These are phyloP conservation scores for Pseudognaphalium luteoalbum DNA, from an alignment of 129 eudicot genomes.

Conservation along the genomic window DNA sequence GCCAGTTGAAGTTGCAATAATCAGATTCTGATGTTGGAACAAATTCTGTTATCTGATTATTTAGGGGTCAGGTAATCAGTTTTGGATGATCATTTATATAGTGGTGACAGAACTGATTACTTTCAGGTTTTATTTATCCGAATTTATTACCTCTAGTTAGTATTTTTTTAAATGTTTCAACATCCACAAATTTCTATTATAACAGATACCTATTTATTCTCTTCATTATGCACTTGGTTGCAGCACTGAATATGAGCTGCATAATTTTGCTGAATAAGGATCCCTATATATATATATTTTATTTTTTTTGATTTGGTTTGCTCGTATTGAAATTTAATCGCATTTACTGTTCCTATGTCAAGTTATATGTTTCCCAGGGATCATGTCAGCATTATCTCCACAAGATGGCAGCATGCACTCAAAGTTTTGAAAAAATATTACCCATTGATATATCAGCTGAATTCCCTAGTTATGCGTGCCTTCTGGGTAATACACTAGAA, in stretches of 20 bases:
- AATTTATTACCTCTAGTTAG: neutral
- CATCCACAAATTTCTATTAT: slow-evolving; percentile 9
- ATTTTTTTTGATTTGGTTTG: slow-evolving; percentile 10
- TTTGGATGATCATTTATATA: slow-evolving; percentile 17
- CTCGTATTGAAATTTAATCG: slow-evolving; percentile 21
- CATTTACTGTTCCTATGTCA: slow-evolving; percentile 33
- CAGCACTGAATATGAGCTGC: neutral
- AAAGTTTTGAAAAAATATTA: slow-evolving; percentile 53
- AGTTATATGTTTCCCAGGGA: slow-evolving; percentile 55
- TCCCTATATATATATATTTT: neutral
- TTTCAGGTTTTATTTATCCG: neutral
- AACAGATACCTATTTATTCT: neutral
- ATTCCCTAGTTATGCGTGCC: slow-evolving; percentile 90
- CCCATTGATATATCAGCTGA: slow-evolving; percentile 73
- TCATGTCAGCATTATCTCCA: slow-evolving; percentile 64
- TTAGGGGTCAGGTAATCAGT: neutral
- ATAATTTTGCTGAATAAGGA: slow-evolving; percentile 1
- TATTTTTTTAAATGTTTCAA: neutral
- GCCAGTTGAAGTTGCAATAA: slow-evolving; percentile 4
- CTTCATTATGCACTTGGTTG: slow-evolving; percentile 15
- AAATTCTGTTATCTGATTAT: slow-evolving; percentile 1
- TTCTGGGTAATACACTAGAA: slow-evolving; percentile 85
- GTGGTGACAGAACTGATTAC: neutral
- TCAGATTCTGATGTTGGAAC: neutral
- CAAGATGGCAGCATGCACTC: slow-evolving; percentile 62